Evolutionary conservation across 2,329 filamentous ascomycete species (phyloP), one percentile per base, ranked within the genome.

Genomic region (Fonsecaea multimorphosa): DNA sequence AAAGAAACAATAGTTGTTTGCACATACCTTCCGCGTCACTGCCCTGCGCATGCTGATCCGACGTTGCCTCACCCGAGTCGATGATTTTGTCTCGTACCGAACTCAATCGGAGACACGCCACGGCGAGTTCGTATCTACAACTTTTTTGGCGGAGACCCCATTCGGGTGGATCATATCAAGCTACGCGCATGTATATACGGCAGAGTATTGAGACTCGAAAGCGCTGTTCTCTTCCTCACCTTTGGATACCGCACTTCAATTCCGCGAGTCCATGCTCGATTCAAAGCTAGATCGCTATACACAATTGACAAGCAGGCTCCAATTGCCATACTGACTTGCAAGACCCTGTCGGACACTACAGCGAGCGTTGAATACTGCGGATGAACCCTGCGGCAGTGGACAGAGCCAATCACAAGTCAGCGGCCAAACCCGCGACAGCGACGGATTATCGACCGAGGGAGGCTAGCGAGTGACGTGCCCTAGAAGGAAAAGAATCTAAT

Each of bases 11-110:
- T 6, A 4, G 16, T 22, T n/a, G 32, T 19, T 14, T 22, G 14
- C 9, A 36, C 11, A 31, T 64, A 70, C 68, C 55, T 56, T 69
- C 38, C 55, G 58, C 38, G 57, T 52, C 31, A 69, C 62, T n/a
- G 65, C 57, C 58, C 65, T 61, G 22, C 67, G 67, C 67, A 69
- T 69, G 24, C 55, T 69, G 67, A 29, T 31, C 14, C 49, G 7
- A 24, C 9, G 27, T 46, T 40, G 32, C 38, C 11, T 36, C 40
- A 32, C 29, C 12, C 12, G 27, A 6, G 24, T 44, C 38, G 22
- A 40, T 40, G 40, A 14, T 38, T 40, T 44, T 31, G 31, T 32
- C 14, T 38, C n/a, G 3, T 40, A 57, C 31, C 16, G 53, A 24
- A 5, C 46, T 34, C 34, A 49, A 27, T 24, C 44, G 51, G 51